Evolutionary conservation across 2,329 filamentous ascomycete species (phyloP), one percentile per base, ranked within the genome.

Genomic region (Pseudopithomyces chartarum): DNA sequence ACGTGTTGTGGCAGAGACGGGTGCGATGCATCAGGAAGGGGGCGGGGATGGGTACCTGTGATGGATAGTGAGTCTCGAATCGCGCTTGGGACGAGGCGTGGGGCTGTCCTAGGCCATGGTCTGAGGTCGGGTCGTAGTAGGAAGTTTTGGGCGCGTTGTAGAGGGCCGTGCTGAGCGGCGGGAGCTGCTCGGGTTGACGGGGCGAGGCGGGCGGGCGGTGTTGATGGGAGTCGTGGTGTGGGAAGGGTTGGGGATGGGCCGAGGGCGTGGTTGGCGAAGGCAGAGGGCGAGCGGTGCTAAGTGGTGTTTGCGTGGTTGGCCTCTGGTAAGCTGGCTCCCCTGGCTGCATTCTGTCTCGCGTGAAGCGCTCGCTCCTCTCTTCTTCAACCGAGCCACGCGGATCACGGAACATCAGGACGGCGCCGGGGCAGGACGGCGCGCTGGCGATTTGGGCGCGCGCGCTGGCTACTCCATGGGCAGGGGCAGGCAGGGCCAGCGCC

Each of bases 81-180:
- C 72, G 69, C 65, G 71, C 62, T 42, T 67, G 62, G 56, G 62
- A 56, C 10, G 38, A 19, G 40, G 19, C 46, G 33, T 34, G 33
- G 34, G 47, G 47, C 47, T 73, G 70, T 38, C 54, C 68, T 72
- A 73, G 33, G 58, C 78, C 76, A 66, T 78, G 75, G 63, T 81
- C 79, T 55, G 76, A 77, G 40, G 78, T 79, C 7, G 80, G 80
- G 66, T 82, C 80, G 73, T 82, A 82, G 73, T 81, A 82, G 11
- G 36, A 42, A 34, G 48, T 15, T 66, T 76, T 76, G 52, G 78
- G 76, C 17, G 72, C 65, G n/a, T 75, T 67, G 62, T 76, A 75
- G 60, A 75, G 59, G 66, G 73, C 73, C 55, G 73, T 70, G 67
- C 64, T 69, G 65, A 77, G 73, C 62, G 76, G 69, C 58, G 76